A percentile compares a stretch with the other conserved stretches of the same genome.
Conservation (phyloP, 192 early-diverging fungal species). For the Endogone sp. region DNA sequence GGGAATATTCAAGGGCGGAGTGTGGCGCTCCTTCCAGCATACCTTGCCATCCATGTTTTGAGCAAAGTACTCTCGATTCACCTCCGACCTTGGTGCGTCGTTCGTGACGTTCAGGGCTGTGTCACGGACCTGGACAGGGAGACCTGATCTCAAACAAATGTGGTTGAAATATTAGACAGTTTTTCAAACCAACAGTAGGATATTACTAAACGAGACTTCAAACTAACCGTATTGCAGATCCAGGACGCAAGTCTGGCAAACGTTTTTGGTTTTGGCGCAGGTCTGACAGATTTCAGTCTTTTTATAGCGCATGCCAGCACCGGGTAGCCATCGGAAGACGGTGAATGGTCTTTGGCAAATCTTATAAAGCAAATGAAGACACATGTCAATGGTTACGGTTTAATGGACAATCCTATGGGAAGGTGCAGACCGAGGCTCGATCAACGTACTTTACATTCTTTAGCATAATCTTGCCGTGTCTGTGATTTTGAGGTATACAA, state of each 20-base stretch:
- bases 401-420: too few relatives aligned
- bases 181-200: neutral
- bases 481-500: constrained; percentile 14
- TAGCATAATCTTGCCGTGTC: constrained; percentile 69
- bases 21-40: neutral
- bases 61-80: constrained; percentile 87
- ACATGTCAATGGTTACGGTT: neutral
- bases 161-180: neutral
- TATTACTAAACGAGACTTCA: neutral
- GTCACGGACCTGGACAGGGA: constrained; percentile 94
- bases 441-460: constrained; percentile 69
- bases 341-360: constrained; percentile 92
- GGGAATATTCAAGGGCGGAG: neutral
- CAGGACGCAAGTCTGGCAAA: constrained; percentile 95
- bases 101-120: constrained; percentile 72
- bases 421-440: too few relatives aligned
- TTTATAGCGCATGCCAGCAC: constrained; percentile 92
- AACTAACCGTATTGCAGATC: constrained; percentile 84
- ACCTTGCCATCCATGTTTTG: constrained; percentile 71
- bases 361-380: constrained; percentile 11
- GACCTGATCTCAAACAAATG: constrained; percentile 32
- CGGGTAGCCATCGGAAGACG: constrained; percentile 95
- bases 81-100: constrained; percentile 75
- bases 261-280: constrained; percentile 98
- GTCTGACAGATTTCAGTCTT: constrained; percentile 98